Evolutionary conservation across 306 rosid genomes (phyloP), one percentile per base, ranked within the genome.

Genomic region (Clitoria ternatea): DNA sequence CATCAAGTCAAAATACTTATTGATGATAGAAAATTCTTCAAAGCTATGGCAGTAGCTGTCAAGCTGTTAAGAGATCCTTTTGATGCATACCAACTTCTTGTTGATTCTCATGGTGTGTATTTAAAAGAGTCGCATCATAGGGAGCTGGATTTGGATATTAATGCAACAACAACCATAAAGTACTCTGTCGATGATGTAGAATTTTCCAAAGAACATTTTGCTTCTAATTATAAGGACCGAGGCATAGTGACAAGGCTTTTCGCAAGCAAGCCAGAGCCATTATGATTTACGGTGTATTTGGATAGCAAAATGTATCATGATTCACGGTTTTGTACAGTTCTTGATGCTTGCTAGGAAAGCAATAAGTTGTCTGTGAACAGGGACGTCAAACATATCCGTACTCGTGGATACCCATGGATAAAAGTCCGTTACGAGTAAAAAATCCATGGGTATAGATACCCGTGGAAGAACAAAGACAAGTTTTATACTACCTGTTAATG

Each of bases 21-120:
- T 35, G 94, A 90, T 54, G 74, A 77, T 74, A 85, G 85, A 32
- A 77, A 87, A 47, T 93, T 73, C 81, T 61, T 72, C 17, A 96
- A 82, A 82, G 98, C 98, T 52, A 93, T 96, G 4, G 30, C 72
- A 61, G 90, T 69, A 18, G 97, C 97, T 9, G 87, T 74, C 76
- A 79, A 90, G 69, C 79, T 93, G 79, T 80, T 87, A 1, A 97
- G 89, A 73, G 42, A 77, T 6, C 88, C 85, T 33, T 81, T 90
- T 56, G 94, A 69, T 76, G 98, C 90, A 82, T 91, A 90, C 68
- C 98, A 93, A 82, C 87, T 83, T 47, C 81, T 93, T 42, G 94
- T 97, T 42, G 82, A 82, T 45, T 87, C 97, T 20, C 97, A 93
- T 81, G 75, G 61, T 63, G 66, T 73, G 47, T 93, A 82, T 82